Evolutionary conservation across 2,329 filamentous ascomycete species (phyloP).

Genomic region (Cladosporium phlei): DNA sequence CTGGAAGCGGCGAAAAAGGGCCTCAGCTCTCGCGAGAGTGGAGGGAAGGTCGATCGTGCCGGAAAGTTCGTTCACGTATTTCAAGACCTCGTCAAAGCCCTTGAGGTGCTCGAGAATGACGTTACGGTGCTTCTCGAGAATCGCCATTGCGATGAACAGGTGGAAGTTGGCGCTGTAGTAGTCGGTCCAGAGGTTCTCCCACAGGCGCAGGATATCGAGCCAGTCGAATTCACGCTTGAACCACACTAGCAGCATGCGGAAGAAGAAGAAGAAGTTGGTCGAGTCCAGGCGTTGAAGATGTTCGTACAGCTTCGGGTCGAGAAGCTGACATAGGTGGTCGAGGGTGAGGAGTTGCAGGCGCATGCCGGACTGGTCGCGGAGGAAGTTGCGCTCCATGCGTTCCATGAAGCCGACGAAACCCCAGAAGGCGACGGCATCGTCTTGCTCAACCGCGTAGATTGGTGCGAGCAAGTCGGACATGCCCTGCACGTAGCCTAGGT

Average conservation of each 20-base stretch:
- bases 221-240: constrained; percentile 97
- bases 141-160: constrained; percentile 87
- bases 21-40: constrained; percentile 81
- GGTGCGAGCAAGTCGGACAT: constrained; percentile 97
- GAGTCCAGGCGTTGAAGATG: constrained; percentile 87
- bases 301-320: constrained; percentile 90
- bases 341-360: constrained; percentile 82
- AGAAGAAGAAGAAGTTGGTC: constrained; percentile 99
- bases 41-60: constrained; percentile 86
- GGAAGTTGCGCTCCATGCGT: constrained; percentile 94
- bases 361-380: constrained; percentile 96
- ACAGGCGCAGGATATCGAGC: constrained; percentile 77
- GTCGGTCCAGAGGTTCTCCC: constrained; percentile 95
- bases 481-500: constrained; percentile 93
- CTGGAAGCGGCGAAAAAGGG: constrained; percentile 82
- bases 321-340: constrained; percentile 91
- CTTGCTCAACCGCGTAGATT: constrained; percentile 94
- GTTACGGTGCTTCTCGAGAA: constrained; percentile 91
- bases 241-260: constrained; percentile 98
- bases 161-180: constrained; percentile 86
- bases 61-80: constrained; percentile 96
- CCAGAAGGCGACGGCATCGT: constrained; percentile 96
- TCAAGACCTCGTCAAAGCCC: constrained; percentile 94
- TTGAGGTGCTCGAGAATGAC: constrained; percentile 92
- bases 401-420: constrained; percentile 95